A percentile compares a stretch with the other conserved stretches of the same genome.
Conservation (phyloP, 2,329 filamentous ascomycete genomes). For the Xylariaceae sp. region DNA sequence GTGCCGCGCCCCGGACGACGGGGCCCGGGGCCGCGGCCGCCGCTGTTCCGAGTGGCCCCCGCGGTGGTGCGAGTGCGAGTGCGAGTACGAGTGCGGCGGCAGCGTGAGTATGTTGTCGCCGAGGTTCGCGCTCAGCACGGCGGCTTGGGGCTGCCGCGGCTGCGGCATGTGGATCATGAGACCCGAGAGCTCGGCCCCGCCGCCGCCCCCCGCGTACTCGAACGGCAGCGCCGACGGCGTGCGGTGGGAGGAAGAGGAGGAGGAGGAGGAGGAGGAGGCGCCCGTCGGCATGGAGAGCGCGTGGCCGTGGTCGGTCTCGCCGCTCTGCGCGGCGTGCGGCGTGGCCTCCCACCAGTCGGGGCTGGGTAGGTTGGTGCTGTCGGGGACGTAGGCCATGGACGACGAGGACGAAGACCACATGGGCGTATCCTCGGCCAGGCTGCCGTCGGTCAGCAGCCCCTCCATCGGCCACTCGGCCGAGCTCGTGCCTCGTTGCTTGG, state of each 20-base stretch:
- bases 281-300: neutral
- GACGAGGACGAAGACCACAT: conserved; percentile 14
- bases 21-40: conserved; percentile 46
- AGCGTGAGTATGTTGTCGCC: conserved; percentile 11
- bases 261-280: neutral
- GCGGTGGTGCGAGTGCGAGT: conserved; percentile 9
- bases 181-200: conserved; percentile 32
- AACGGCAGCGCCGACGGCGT: no score
- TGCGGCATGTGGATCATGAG: conserved; percentile 55
- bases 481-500: conserved; percentile 19
- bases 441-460: conserved; percentile 21
- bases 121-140: conserved; percentile 32
- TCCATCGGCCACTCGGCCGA: conserved; percentile 30
- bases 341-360: conserved; percentile 23
- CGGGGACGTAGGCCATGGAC: conserved; percentile 12
- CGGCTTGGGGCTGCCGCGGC: conserved; percentile 33
- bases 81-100: conserved; percentile 7
- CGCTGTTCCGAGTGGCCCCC: conserved; percentile 13
- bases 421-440: conserved; percentile 5
- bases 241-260: neutral
- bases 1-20: conserved; percentile 50
- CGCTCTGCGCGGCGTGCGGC: neutral
- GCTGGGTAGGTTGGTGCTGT: conserved; percentile 11
- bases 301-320: conserved; percentile 3
- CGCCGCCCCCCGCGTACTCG: conserved; percentile 17